Conservation (phyloP, 1,139 yeast species). For the Taphrina communis region DNA sequence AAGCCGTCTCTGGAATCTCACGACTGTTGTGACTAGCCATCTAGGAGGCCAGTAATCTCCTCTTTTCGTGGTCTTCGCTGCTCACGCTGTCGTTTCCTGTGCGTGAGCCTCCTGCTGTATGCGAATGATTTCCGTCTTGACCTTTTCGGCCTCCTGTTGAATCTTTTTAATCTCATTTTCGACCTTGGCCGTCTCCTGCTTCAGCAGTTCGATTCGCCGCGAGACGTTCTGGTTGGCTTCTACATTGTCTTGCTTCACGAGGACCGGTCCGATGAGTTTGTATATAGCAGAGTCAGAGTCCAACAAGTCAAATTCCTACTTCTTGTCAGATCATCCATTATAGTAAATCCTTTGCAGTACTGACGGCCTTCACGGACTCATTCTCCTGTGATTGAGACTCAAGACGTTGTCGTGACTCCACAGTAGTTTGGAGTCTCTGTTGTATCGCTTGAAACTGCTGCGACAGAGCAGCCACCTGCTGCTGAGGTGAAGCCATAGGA, state of each 20-base stretch:
- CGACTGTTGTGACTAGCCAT: no score
- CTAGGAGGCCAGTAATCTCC: no score
- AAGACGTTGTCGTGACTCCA: slow-evolving; percentile 61
- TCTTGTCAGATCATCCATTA: background rate
- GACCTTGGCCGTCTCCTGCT: slow-evolving; percentile 62
- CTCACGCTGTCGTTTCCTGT: slow-evolving; percentile 8
- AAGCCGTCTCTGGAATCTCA: no score
- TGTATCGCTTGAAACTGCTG: slow-evolving; percentile 21
- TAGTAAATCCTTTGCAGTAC: background rate
- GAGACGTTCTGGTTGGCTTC: slow-evolving; percentile 85
- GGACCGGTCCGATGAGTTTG: slow-evolving; percentile 89
- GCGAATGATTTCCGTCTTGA: slow-evolving; percentile 22
- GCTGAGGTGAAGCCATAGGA: slow-evolving; percentile 13
- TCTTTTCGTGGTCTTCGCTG: no score
- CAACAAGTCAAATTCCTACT: slow-evolving; percentile 66
- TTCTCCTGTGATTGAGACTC: slow-evolving; percentile 82
- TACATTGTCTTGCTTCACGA: slow-evolving; percentile 80
- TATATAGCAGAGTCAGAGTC: slow-evolving; percentile 72
- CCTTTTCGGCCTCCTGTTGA: slow-evolving; percentile 29
- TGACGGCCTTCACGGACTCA: slow-evolving; percentile 73
- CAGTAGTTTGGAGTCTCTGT: slow-evolving; percentile 22
- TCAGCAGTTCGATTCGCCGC: slow-evolving; percentile 86
- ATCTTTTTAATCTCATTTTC: slow-evolving; percentile 20
- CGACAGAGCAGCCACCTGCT: slow-evolving; percentile 21
- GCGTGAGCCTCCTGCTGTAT: slow-evolving; percentile 30